Evolutionary conservation across 805 yeast species (phyloP).

Genomic region (Lipomyces anomalus): DNA sequence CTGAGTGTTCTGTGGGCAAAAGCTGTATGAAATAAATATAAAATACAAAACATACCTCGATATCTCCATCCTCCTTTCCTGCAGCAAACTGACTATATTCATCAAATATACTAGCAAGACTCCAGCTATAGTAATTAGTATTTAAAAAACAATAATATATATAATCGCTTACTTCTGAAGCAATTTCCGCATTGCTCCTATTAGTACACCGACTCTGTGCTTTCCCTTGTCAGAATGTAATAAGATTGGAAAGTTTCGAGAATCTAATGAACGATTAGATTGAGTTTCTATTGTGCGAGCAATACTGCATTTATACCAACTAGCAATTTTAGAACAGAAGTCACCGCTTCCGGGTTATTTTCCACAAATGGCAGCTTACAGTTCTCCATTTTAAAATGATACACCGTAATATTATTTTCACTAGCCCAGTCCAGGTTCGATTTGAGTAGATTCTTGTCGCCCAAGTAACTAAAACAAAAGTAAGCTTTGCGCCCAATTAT

Average conservation of each 20-base stretch:
- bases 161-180: constrained; percentile 43
- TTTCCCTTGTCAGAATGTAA: constrained; percentile 97
- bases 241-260: constrained; percentile 74
- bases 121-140: constrained; percentile 47
- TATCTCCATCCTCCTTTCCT: constrained; percentile 88
- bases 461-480: constrained; percentile 35
- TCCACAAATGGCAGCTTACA: constrained; percentile 68
- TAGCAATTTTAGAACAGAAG: constrained; percentile 34
- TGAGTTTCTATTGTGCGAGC: neutral
- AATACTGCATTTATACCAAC: constrained; percentile 12
- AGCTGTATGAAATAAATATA: neutral
- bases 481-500: neutral
- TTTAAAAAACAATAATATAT: neutral
- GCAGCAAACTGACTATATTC: constrained; percentile 90
- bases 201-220: constrained; percentile 87
- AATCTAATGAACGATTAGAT: constrained; percentile 22
- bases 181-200: constrained; percentile 81
- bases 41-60: constrained; percentile 42
- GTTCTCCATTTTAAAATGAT: constrained; percentile 59
- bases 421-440: constrained; percentile 69
- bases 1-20: neutral
- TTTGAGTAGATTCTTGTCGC: constrained; percentile 52
- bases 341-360: constrained; percentile 54
- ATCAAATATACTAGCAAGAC: constrained; percentile 84
- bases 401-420: constrained; percentile 47